phyloP scores from a whole-genome alignment of 176 grass and related monocot genomes.

The Phyllostachys edulis region DNA sequence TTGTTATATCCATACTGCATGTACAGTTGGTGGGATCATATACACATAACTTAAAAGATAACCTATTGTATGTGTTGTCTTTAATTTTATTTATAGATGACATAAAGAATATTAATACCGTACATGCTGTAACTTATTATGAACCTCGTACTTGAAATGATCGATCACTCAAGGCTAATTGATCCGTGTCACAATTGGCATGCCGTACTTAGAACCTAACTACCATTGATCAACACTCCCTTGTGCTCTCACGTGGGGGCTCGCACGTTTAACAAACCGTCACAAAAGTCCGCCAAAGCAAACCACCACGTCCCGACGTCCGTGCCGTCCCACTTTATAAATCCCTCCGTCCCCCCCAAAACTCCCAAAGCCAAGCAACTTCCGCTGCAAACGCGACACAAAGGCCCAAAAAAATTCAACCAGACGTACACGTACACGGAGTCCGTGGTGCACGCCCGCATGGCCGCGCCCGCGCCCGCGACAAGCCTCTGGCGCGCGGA shows the following conservation, averaged over 20 bases:
- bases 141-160: not conserved
- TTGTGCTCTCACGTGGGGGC: not conserved
- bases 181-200: slow-evolving; percentile 5
- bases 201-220: slow-evolving; percentile 29
- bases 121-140: not conserved
- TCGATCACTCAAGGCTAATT: not conserved
- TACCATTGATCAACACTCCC: not conserved
- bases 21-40: no score
- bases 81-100: no score
- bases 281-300: slow-evolving; percentile 34
- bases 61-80: no score
- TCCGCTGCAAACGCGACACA: not conserved
- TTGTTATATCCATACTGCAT: no score
- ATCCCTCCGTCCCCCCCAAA: not conserved
- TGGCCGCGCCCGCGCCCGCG: not conserved
- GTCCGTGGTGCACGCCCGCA: not conserved
- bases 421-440: not conserved
- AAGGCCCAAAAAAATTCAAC: not conserved
- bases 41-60: no score
- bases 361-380: slow-evolving; percentile 26
- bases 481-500: slow-evolving; percentile 8
- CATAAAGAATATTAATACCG: no score
- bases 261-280: slow-evolving; percentile 29
- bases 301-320: slow-evolving; percentile 42
- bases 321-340: slow-evolving; percentile 24